Conservation (phyloP, 495 filamentous ascomycete species). For the Penicillium cinerascens region DNA sequence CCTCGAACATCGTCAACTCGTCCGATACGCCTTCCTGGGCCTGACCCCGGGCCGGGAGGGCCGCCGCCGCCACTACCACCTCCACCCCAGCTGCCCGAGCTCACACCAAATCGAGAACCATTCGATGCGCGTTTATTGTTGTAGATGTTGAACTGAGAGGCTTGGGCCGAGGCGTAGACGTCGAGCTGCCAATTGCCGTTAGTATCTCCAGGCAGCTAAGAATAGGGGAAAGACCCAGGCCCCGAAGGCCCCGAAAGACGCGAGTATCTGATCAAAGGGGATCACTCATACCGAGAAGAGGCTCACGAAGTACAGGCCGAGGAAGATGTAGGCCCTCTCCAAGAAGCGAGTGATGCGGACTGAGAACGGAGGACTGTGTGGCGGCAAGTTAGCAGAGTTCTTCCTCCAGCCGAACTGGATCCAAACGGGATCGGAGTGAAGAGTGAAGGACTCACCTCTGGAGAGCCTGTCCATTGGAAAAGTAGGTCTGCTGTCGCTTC, state of each 20-base stretch:
- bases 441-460: constrained; percentile 25
- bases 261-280: neutral
- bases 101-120: constrained; percentile 25
- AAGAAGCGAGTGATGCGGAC: constrained; percentile 43
- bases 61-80: constrained; percentile 31
- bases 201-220: constrained; percentile 7
- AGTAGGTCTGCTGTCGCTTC: constrained; percentile 27
- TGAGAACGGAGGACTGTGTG: constrained; percentile 38
- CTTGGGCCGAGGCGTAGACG: constrained; percentile 60
- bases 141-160: constrained; percentile 58
- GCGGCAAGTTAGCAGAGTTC: constrained; percentile 23
- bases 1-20: constrained; percentile 42
- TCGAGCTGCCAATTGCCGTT: constrained; percentile 51
- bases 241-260: neutral
- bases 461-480: constrained; percentile 39
- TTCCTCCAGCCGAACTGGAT: neutral
- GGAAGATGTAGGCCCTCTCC: constrained; percentile 43
- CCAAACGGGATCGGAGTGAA: constrained; percentile 2
- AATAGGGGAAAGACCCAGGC: neutral
- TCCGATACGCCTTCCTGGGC: constrained; percentile 32
- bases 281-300: constrained; percentile 36
- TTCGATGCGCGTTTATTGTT: constrained; percentile 17
- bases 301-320: constrained; percentile 42
- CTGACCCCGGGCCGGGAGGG: constrained; percentile 22
- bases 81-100: constrained; percentile 27